These are phyloP conservation scores for Ramalina intermedia DNA, from an alignment of 495 filamentous ascomycete species.

Conservation along the genomic window DNA sequence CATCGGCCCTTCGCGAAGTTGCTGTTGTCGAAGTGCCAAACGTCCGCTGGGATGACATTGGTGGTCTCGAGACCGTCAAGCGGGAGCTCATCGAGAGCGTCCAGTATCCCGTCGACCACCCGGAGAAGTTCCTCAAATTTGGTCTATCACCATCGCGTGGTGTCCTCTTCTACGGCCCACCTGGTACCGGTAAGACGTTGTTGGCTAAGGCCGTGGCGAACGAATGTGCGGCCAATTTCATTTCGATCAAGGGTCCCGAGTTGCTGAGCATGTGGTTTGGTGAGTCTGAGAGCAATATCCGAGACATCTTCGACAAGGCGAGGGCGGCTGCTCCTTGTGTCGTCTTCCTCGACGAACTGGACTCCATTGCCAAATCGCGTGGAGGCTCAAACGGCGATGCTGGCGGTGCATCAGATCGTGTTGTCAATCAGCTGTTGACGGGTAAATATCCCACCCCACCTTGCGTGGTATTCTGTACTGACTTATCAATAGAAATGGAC, in stretches of 20 bases:
- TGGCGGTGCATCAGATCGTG: constrained; percentile 96
- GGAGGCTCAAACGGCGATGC: constrained; percentile 95
- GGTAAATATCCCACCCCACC: constrained; percentile 41
- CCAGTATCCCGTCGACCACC: constrained; percentile 97
- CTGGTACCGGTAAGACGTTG: constrained; percentile 99
- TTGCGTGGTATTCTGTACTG: constrained; percentile 23
- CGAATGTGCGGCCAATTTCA: constrained; percentile 98
- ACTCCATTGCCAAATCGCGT: constrained; percentile 98
- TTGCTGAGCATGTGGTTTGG: constrained; percentile 99
- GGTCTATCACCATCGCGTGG: constrained; percentile 94
- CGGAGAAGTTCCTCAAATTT: constrained; percentile 99
- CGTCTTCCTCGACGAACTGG: constrained; percentile 96
- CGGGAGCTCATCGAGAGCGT: constrained; percentile 98
- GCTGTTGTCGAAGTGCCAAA: constrained; percentile 98
- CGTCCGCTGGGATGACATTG: constrained; percentile 98
- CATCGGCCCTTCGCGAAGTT: constrained; percentile 95
- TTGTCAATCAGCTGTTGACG: constrained; percentile 97
- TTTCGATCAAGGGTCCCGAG: constrained; percentile 96
- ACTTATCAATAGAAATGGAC: constrained; percentile 74
- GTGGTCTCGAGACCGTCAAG: constrained; percentile 96
- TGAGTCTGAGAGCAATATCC: constrained; percentile 99
- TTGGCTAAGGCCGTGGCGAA: constrained; percentile 99
- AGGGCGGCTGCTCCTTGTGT: constrained; percentile 96
- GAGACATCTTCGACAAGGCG: constrained; percentile 99
- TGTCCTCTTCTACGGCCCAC: constrained; percentile 96